These are phyloP conservation scores for Yarrowia alimentaria DNA, from an alignment of 805 yeast genomes.

Conservation along the genomic window DNA sequence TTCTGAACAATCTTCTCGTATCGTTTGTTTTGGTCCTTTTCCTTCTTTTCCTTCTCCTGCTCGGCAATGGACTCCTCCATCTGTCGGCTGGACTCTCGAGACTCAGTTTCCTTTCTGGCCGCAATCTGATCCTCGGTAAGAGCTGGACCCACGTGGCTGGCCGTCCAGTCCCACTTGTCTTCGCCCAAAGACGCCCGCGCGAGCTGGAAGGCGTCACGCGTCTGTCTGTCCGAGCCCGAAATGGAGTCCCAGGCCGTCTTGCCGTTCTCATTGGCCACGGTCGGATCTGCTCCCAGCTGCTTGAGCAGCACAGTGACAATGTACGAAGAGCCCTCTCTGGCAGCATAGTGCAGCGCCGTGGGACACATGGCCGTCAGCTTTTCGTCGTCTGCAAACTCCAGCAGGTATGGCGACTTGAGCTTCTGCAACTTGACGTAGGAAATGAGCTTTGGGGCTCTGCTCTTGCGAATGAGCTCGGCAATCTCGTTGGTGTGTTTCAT, in stretches of 20 bases:
- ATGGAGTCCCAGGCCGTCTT: constrained; percentile 77
- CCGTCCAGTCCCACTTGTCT: constrained; percentile 62
- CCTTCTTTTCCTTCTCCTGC: constrained; percentile 82
- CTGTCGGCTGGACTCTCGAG: constrained; percentile 32
- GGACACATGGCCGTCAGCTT: constrained; percentile 48
- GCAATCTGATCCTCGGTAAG: constrained; percentile 40
- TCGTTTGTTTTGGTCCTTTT: constrained; percentile 67
- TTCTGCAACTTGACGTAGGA: constrained; percentile 59
- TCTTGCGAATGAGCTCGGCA: constrained; percentile 59
- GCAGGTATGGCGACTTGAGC: constrained; percentile 40
- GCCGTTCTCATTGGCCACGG: constrained; percentile 50
- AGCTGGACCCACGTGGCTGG: constrained; percentile 62
- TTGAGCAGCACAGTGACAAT: constrained; percentile 61
- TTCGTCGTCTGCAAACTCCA: constrained; percentile 9
- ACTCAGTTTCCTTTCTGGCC: constrained; percentile 33
- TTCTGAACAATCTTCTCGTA: constrained; percentile 29
- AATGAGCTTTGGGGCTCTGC: constrained; percentile 72
- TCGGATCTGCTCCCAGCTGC: constrained; percentile 70
- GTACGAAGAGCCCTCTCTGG: constrained; percentile 63
- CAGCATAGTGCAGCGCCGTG: constrained; percentile 74
- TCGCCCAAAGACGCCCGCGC: constrained; percentile 72
- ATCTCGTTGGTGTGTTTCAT: constrained; percentile 61
- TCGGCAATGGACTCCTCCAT: constrained; percentile 43
- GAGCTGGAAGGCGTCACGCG: constrained; percentile 58
- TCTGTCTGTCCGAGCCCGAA: constrained; percentile 44